Percentiles rank a stretch among this genome's conserved stretches.
These are phyloP conservation scores for Nitzschia palea DNA, from an alignment of 108 stramenopile genomes.

Conservation along the genomic window DNA sequence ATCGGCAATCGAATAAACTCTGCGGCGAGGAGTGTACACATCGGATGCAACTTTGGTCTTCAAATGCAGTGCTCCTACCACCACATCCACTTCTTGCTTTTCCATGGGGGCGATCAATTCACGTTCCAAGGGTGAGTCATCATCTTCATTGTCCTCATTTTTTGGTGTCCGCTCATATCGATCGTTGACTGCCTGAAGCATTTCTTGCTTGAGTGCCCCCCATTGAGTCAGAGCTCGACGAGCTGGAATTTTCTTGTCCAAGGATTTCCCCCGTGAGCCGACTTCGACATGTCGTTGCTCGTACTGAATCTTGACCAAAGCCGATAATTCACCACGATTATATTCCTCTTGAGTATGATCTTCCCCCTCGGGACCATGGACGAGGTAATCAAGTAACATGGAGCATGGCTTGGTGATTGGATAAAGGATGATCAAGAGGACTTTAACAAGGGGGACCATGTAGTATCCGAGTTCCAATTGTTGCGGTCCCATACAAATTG, in stretches of 20 bases:
- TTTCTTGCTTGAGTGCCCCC: slow-evolving; percentile 46
- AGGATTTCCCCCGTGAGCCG: not conserved
- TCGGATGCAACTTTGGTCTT: slow-evolving; percentile 65
- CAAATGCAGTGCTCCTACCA: slow-evolving; percentile 56
- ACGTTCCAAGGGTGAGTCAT: slow-evolving; percentile 36
- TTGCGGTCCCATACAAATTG: slow-evolving; percentile 82
- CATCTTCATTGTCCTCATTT: not conserved
- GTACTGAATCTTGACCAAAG: slow-evolving; percentile 66
- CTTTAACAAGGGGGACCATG: slow-evolving; percentile 62
- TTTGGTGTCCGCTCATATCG: slow-evolving; percentile 4
- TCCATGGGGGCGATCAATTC: slow-evolving; percentile 39
- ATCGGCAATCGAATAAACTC: slow-evolving; percentile 47
- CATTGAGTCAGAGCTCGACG: slow-evolving; percentile 15
- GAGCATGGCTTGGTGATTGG: slow-evolving; percentile 85
- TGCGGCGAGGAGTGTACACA: slow-evolving; percentile 54
- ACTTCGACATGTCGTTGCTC: slow-evolving; percentile 47
- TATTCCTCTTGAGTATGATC: slow-evolving; percentile 39
- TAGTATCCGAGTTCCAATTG: slow-evolving; percentile 71
- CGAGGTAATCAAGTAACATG: slow-evolving; percentile 61
- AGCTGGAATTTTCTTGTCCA: slow-evolving; percentile 15
- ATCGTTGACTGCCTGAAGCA: slow-evolving; percentile 44
- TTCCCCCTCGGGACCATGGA: slow-evolving; percentile 41
- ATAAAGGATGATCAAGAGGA: slow-evolving; percentile 64
- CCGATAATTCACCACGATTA: slow-evolving; percentile 61
- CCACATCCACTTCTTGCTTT: slow-evolving; percentile 36